Evolutionary conservation across 1,284 basidiomycete genomes (phyloP), one percentile per base, ranked within the genome.

Genomic region (Ustilago cynodontis): DNA sequence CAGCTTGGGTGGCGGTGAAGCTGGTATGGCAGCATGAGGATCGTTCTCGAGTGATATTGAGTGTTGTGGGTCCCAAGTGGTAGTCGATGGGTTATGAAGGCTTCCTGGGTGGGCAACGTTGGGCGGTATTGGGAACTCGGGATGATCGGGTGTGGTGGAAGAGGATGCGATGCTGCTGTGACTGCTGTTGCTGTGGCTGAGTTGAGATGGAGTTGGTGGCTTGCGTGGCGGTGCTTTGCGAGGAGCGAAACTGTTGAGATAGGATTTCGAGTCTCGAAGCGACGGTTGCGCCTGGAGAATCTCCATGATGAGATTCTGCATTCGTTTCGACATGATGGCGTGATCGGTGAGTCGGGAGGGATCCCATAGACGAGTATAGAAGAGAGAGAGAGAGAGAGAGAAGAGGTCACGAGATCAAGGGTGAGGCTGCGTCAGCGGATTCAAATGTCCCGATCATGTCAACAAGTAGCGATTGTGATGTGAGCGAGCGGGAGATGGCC

Each of bases 201-300:
- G 29, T 59, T 63, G 45, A 45, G 62, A 26, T 35, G 59, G 41
- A 20, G 41, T 43, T n/a, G 18, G 26, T 29, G 58, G 60, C 33
- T 70, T 64, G 39, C 59, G 69, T 33, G 54, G 57, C 8, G 59
- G 60, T 47, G 62, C 61, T 28, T 74, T 67, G 28, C 76, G 71
- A 52, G 87, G 87, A 13, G 87, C 88, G 76, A 99, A 98, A 33
- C 91, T 93, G 47, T 92, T 92, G 16, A 98, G 90, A 86, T 98
- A 99, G 0, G 92, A 91, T 67, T 91, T 92, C 43, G 94, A 93
- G 86, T 99, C 97, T 79, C 97, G 90, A 63, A 92, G 87, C 1
- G 96, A 98, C 10, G 97, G 95, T 71, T 94, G 94, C 39, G 97
- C 93, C 76, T 93, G 92, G 60, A 99, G 89, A 81, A 99, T 93